Conservation (phyloP, 192 early-diverging fungal species). For the Coemansia sp. region DNA sequence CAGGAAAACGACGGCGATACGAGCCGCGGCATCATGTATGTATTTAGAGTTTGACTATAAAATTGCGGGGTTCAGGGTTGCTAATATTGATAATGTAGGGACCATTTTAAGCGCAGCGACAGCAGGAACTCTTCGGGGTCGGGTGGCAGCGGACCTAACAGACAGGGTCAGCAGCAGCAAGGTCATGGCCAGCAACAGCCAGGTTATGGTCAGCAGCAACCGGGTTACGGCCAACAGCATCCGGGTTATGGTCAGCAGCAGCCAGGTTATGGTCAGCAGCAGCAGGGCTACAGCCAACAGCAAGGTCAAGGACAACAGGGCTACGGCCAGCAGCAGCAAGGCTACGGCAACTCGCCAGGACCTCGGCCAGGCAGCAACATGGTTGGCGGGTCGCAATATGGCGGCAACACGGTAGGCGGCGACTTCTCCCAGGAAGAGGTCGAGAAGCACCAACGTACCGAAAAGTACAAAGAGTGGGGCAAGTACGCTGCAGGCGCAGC, state of each 20-base stretch:
- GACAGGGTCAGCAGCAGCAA: slow-evolving; percentile 24
- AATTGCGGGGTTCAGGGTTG: not conserved
- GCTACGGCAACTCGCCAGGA: slow-evolving; percentile 18
- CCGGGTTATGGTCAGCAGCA: slow-evolving; percentile 22
- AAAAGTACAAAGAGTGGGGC: slow-evolving; percentile 38
- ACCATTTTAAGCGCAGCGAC: slow-evolving; percentile 11
- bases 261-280: slow-evolving; percentile 24
- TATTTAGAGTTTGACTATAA: not conserved
- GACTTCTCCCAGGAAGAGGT: slow-evolving; percentile 48
- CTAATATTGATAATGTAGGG: slow-evolving; percentile 24
- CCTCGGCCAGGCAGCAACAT: slow-evolving; percentile 34
- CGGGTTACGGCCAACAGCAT: slow-evolving; percentile 25
- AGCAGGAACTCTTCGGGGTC: slow-evolving; percentile 12
- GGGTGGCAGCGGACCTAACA: slow-evolving; percentile 1
- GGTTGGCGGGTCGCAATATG: slow-evolving; percentile 27
- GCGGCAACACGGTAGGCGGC: slow-evolving; percentile 40
- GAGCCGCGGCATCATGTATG: slow-evolving; percentile 38
- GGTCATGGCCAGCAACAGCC: slow-evolving; percentile 9
- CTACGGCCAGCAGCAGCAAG: not conserved
- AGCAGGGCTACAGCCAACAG: slow-evolving; percentile 15
- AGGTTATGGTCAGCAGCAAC: slow-evolving; percentile 22
- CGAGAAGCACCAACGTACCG: slow-evolving; percentile 27
- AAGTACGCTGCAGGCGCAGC: slow-evolving; percentile 28
- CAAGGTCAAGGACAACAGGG: slow-evolving; percentile 16
- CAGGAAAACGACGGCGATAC: slow-evolving; percentile 17